These are phyloP conservation scores for Aspergillus pseudotamarii DNA, from an alignment of 2,329 filamentous ascomycete species.

Conservation along the genomic window DNA sequence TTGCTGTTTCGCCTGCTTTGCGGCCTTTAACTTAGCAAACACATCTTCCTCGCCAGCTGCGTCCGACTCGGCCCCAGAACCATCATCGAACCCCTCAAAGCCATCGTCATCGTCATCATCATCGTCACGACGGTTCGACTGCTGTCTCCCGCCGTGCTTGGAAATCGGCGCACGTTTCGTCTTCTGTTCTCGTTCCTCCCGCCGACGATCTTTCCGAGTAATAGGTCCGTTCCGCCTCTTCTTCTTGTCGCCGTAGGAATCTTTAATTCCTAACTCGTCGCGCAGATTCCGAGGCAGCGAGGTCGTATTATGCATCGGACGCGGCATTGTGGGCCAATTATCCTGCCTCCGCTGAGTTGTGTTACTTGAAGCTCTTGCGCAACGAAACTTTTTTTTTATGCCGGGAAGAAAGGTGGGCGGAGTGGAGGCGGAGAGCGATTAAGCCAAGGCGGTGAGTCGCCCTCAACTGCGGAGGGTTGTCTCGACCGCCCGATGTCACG, in stretches of 20 bases:
- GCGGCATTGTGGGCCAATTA: constrained; percentile 32
- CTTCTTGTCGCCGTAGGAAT: constrained; percentile 37
- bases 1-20: constrained; percentile 25
- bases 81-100: constrained; percentile 30
- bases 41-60: constrained; percentile 24
- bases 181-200: constrained; percentile 65
- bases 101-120: constrained; percentile 17
- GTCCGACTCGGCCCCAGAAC: constrained; percentile 22
- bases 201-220: constrained; percentile 67
- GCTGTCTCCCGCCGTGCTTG: constrained; percentile 10
- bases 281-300: constrained; percentile 43
- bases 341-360: not conserved
- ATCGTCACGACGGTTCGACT: constrained; percentile 15
- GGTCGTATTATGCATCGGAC: constrained; percentile 45
- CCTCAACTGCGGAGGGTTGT: constrained; percentile 13
- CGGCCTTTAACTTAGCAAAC: constrained; percentile 24
- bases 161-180: constrained; percentile 35
- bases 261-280: constrained; percentile 44
- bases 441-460: constrained; percentile 21
- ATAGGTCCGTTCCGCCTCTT: constrained; percentile 32
- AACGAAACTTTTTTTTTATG: constrained; percentile 28
- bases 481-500: constrained; percentile 7
- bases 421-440: constrained; percentile 24
- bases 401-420: constrained; percentile 19
- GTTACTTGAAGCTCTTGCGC: not conserved